Evolutionary conservation across 78 protist genomes (phyloP).

Genomic region (Chrysochromulina tobinii): DNA sequence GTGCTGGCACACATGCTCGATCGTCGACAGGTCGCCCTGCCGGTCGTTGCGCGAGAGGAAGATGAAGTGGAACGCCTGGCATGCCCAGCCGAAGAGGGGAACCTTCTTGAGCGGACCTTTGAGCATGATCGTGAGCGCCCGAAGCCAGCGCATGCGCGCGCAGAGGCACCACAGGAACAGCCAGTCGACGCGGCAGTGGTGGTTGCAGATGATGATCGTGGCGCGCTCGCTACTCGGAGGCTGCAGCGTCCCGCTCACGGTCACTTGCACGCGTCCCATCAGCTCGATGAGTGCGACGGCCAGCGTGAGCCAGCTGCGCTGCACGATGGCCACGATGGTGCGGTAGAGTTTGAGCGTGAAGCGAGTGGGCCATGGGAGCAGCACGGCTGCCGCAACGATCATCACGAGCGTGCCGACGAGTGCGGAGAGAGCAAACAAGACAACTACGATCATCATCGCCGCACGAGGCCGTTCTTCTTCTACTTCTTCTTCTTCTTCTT

Average conservation of each 20-base stretch:
- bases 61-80: constrained; percentile 18
- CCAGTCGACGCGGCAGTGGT: constrained; percentile 20
- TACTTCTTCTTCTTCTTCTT: too few relatives aligned
- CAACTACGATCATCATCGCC: too few relatives aligned
- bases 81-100: constrained; percentile 19
- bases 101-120: background rate
- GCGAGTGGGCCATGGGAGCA: too few relatives aligned
- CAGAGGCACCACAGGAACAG: background rate
- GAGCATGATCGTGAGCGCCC: background rate
- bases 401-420: too few relatives aligned
- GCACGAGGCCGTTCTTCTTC: too few relatives aligned
- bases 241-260: background rate
- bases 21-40: background rate
- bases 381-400: too few relatives aligned
- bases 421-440: too few relatives aligned
- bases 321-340: background rate
- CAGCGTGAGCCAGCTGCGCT: background rate
- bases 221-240: background rate
- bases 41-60: constrained; percentile 6
- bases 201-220: background rate
- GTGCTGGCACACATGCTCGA: background rate
- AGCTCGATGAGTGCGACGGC: background rate
- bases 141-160: background rate
- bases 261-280: background rate
- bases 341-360: background rate